Percentiles rank a stretch among this genome's conserved stretches.
Conservation (phyloP, 129 eudicot species). For the Helianthus tuberosus region DNA sequence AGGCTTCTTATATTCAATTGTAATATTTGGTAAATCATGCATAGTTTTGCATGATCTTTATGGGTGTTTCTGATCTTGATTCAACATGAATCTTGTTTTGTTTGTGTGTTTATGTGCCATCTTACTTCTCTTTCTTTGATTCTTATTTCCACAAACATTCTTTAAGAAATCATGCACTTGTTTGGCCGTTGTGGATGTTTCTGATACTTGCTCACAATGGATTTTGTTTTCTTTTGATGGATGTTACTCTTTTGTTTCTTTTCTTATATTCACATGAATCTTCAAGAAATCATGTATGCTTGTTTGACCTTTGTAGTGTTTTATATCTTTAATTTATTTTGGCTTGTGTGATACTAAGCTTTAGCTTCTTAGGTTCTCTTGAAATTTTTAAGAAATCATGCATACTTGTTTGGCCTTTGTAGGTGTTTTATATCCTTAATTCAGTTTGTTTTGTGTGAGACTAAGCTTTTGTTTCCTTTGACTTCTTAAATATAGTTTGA, state of each 20-base stretch:
- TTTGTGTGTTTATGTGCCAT: not conserved
- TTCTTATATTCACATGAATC: too few species aligned
- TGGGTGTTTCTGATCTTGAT: not conserved
- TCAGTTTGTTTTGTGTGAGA: not conserved
- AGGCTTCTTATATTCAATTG: not conserved
- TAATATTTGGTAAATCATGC: too few species aligned
- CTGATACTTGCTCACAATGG: not conserved
- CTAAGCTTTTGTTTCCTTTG: not conserved
- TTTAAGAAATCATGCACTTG: too few species aligned
- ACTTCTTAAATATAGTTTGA: not conserved
- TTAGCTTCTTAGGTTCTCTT: not conserved
- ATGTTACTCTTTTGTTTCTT: too few species aligned
- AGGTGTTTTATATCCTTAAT: not conserved
- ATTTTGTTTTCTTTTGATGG: not conserved
- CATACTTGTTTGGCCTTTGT: not conserved
- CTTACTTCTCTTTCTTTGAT: not conserved
- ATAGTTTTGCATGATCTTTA: too few species aligned
- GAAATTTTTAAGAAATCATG: not conserved
- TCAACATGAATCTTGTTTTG: not conserved
- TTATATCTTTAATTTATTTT: too few species aligned
- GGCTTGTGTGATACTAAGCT: too few species aligned
- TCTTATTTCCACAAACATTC: not conserved
- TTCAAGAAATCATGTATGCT: too few species aligned
- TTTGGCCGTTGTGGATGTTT: too few species aligned
- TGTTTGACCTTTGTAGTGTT: too few species aligned